Base-by-base conservation (phyloP, 495 filamentous ascomycete genomes). In the Usnea hakonensis region DNA sequence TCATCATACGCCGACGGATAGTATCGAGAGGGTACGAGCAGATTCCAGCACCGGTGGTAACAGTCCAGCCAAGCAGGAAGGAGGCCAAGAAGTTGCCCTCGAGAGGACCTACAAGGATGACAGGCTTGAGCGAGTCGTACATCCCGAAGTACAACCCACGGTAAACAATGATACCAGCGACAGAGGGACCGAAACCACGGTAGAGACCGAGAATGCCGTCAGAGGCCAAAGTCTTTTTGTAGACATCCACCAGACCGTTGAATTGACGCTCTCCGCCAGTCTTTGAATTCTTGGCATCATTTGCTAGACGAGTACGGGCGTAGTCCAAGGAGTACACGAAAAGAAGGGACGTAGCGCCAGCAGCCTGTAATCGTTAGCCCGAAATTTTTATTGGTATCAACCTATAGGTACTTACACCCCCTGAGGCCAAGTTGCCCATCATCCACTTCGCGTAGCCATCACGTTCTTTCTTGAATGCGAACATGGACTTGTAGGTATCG, bases 61-160 rank as follows among this genome's bases (percentile, higher is more conserved):
- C 95, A 81, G 84, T 84, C 94, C 94, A 98, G 77, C 94, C 95
- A 82, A 98, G 92, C 73, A 84, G 71, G 91, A 97, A 98, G 60
- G 94, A 97, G 76, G 94, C 94, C 69, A 97, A 80, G 91, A 98
- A 98, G 87, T 91, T 96, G 82, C 91, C 90, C 81, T 91, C 87
- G 71, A 98, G 91, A 74, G 83, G 64, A 74, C 94, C 94, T 75
- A 88, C 84, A 58, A 98, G 90, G 79, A 97, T 76, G 78, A 97
- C 90, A 70, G 94, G 94, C 90, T 98, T 98, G 85, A 98, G 87
- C 69, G 94, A 98, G 81, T 97, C 94, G 91, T 98, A 97, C 89
- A 98, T 89, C 75, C 94, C 94, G 88, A 98, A 98, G 90, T 98
- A 98, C 69, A 98, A 91, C 95, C 94, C 94, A 90, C 94, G 95